A percentile compares a stretch with the other conserved stretches of the same genome.
phyloP scores from a whole-genome alignment of 768 basidiomycete genomes.

The Tulasnella sp. region DNA sequence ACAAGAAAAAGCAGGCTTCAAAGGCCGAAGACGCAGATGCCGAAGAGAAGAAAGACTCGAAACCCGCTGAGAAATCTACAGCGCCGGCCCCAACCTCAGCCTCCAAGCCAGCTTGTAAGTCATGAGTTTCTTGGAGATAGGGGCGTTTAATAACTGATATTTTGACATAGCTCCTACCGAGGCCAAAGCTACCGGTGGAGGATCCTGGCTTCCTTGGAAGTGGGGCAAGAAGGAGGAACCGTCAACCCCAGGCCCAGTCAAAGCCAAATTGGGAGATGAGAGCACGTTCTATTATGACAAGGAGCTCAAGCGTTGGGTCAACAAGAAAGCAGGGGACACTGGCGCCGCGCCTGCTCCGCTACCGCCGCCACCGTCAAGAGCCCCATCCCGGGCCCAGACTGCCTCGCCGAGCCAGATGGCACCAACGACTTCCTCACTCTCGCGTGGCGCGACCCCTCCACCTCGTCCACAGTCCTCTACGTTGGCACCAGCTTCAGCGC shows the following conservation, averaged over 20 bases:
- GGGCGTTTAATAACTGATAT: neutral
- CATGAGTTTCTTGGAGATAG: conserved; percentile 23
- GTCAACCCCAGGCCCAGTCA: conserved; percentile 61
- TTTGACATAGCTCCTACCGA: conserved; percentile 31
- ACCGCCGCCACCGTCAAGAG: conserved; percentile 74
- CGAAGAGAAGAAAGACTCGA: conserved; percentile 20
- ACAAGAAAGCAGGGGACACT: conserved; percentile 71
- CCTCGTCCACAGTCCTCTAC: conserved; percentile 19
- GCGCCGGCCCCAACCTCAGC: conserved; percentile 17
- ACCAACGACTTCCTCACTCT: neutral
- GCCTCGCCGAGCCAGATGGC: conserved; percentile 60
- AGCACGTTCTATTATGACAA: conserved; percentile 89
- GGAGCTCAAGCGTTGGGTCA: conserved; percentile 94
- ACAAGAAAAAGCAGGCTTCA: conserved; percentile 37
- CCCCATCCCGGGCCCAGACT: conserved; percentile 81
- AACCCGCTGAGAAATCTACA: conserved; percentile 29
- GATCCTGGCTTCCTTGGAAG: conserved; percentile 78
- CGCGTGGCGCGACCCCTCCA: conserved; percentile 23
- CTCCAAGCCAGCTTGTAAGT: conserved; percentile 31
- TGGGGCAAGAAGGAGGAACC: conserved; percentile 63
- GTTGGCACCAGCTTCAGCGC: neutral
- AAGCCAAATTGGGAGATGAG: conserved; percentile 90
- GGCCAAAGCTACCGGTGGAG: conserved; percentile 36
- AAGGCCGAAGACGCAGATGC: conserved; percentile 11
- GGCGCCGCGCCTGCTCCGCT: conserved; percentile 49